phyloP scores from a whole-genome alignment of 129 eudicot genomes.

The Ambrosia trifida region DNA sequence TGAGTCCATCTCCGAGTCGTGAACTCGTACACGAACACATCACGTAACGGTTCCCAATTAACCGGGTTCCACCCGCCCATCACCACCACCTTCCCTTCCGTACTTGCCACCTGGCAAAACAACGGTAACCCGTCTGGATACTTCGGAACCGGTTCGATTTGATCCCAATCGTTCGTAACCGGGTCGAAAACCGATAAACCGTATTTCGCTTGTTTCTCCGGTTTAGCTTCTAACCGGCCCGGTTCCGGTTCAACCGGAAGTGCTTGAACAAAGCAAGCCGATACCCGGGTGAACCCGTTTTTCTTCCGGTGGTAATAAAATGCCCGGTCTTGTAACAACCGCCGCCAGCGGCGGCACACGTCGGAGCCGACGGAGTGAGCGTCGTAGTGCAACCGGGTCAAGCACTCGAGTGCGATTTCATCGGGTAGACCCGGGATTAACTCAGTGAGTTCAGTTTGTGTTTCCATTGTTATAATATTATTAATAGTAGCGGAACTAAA shows the following conservation, averaged over 20 bases:
- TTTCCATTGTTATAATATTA: no score
- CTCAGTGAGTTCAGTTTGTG: constrained; percentile 26
- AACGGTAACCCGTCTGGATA: constrained; percentile 65
- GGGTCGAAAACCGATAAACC: constrained; percentile 68
- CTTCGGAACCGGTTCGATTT: constrained; percentile 59
- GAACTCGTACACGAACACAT: constrained; percentile 77
- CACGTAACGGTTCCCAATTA: constrained; percentile 63
- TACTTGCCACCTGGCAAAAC: constrained; percentile 72
- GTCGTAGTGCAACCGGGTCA: constrained; percentile 69
- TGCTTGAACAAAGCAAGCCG: constrained; percentile 65
- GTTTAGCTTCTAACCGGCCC: constrained; percentile 15
- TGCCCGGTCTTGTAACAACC: constrained; percentile 45
- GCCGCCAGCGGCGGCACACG: constrained; percentile 69
- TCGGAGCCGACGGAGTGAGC: constrained; percentile 48
- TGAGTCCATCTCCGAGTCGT: constrained; percentile 63
- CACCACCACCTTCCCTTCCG: constrained; percentile 69
- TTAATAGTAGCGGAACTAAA: no score
- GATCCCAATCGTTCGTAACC: constrained; percentile 44
- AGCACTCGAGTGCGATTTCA: constrained; percentile 75
- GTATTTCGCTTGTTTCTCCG: constrained; percentile 49
- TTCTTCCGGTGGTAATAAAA: constrained; percentile 62
- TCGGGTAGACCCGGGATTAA: constrained; percentile 72
- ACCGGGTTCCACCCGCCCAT: constrained; percentile 92
- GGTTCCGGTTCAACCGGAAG: constrained; percentile 35
- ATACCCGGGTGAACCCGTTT: constrained; percentile 49